Evolutionary conservation across 805 yeast genomes (phyloP).

Genomic region (Hanseniaspora hatyaiensis): DNA sequence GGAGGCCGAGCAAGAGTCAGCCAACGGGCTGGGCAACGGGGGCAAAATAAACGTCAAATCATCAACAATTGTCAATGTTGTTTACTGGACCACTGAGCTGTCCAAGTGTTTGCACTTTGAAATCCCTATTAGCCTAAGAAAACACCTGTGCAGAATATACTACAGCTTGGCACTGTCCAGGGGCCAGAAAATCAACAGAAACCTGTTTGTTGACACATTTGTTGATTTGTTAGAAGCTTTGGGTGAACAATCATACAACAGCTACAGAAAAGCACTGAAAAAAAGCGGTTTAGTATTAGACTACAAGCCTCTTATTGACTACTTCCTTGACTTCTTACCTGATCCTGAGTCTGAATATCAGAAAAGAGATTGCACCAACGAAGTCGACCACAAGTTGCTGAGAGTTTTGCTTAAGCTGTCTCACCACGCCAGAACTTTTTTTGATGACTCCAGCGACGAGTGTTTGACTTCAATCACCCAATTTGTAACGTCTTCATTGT

Average conservation of each 20-base stretch:
- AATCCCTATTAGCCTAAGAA: slow-evolving; percentile 56
- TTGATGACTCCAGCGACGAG: slow-evolving; percentile 32
- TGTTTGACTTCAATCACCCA: slow-evolving; percentile 40
- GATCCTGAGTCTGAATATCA: slow-evolving; percentile 41
- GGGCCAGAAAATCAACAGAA: slow-evolving; percentile 55
- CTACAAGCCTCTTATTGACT: slow-evolving; percentile 28
- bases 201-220: slow-evolving; percentile 51
- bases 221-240: slow-evolving; percentile 37
- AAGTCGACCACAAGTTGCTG: slow-evolving; percentile 38
- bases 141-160: slow-evolving; percentile 53
- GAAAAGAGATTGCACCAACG: slow-evolving; percentile 27
- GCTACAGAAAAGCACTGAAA: slow-evolving; percentile 25
- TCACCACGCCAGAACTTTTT: slow-evolving; percentile 43
- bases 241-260: slow-evolving; percentile 28
- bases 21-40: slow-evolving; percentile 33
- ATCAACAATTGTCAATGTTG: slow-evolving; percentile 61
- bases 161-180: slow-evolving; percentile 60
- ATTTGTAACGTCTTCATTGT: slow-evolving; percentile 39
- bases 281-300: slow-evolving; percentile 29
- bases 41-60: slow-evolving; percentile 54
- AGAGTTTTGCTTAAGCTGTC: slow-evolving; percentile 42
- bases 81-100: slow-evolving; percentile 81
- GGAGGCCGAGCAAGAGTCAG: slow-evolving; percentile 28
- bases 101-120: slow-evolving; percentile 63
- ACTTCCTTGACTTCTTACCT: slow-evolving; percentile 32